Percentiles rank a stretch among this genome's conserved stretches.
Evolutionary conservation across 176 grass and related monocot species (phyloP).

Genomic region (Ampelocalamus luodianensis): DNA sequence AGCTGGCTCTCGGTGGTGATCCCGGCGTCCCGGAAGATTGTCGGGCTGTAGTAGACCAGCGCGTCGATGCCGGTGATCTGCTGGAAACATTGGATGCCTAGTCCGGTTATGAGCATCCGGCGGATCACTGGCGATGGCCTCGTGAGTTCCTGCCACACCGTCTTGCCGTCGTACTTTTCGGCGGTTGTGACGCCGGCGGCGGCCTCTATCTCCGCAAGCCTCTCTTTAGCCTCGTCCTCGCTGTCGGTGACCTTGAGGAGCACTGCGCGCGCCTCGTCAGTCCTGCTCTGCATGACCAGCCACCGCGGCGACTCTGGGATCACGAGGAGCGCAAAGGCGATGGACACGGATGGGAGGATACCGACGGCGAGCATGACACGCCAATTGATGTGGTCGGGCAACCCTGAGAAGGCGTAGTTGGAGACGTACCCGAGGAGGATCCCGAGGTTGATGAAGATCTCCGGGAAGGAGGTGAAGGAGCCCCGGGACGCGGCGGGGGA

Average conservation of each 20-base stretch:
- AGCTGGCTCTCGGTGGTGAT: slow-evolving; percentile 56
- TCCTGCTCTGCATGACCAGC: slow-evolving; percentile 59
- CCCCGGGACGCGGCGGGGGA: slow-evolving; percentile 61
- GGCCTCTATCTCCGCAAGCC: slow-evolving; percentile 66
- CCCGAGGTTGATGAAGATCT: slow-evolving; percentile 79
- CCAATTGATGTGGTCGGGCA: slow-evolving; percentile 65
- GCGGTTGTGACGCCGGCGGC: not conserved
- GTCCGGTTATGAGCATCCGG: slow-evolving; percentile 62
- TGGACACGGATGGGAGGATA: slow-evolving; percentile 64
- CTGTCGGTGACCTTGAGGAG: slow-evolving; percentile 54
- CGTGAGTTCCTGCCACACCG: slow-evolving; percentile 59
- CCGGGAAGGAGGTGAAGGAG: slow-evolving; percentile 65
- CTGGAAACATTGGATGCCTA: slow-evolving; percentile 78
- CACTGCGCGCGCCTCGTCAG: slow-evolving; percentile 51
- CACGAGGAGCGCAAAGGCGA: slow-evolving; percentile 60
- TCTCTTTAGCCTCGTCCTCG: slow-evolving; percentile 50
- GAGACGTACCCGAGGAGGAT: slow-evolving; percentile 82
- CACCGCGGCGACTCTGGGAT: slow-evolving; percentile 87
- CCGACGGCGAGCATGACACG: slow-evolving; percentile 69
- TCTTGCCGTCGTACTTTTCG: not conserved
- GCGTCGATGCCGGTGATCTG: slow-evolving; percentile 77
- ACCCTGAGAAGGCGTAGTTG: slow-evolving; percentile 57
- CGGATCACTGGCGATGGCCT: slow-evolving; percentile 56
- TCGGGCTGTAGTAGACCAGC: slow-evolving; percentile 75
- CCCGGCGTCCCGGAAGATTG: slow-evolving; percentile 68